These are phyloP conservation scores for Trichosanthes cucumerina DNA, from an alignment of 306 rosid genomes.

Conservation along the genomic window DNA sequence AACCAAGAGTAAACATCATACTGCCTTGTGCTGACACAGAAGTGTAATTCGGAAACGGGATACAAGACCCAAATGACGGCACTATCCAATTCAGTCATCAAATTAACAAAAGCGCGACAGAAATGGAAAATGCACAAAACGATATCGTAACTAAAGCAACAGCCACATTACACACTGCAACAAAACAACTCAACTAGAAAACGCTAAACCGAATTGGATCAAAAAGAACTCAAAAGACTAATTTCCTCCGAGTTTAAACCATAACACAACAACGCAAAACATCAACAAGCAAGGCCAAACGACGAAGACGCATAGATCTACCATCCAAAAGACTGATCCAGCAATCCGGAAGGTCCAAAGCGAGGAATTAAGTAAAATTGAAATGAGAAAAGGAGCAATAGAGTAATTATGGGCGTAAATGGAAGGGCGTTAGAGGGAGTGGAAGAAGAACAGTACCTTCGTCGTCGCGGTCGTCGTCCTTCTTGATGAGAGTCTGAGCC, in stretches of 20 bases:
- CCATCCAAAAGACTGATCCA: constrained; percentile 20
- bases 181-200: constrained; percentile 5
- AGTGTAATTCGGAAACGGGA: constrained; percentile 5
- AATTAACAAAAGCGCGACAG: constrained; percentile 12
- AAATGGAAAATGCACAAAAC: constrained; percentile 10
- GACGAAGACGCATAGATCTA: constrained; percentile 44
- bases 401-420: not conserved
- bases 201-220: constrained; percentile 8
- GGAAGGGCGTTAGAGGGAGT: not conserved
- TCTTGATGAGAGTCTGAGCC: constrained; percentile 18
- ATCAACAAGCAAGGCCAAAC: not conserved
- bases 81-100: constrained; percentile 4
- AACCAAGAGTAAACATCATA: constrained; percentile 14
- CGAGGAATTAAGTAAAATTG: constrained; percentile 5
- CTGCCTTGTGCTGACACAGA: constrained; percentile 2
- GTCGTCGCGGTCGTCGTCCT: constrained; percentile 30
- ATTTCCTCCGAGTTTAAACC: constrained; percentile 18
- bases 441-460: constrained; percentile 47
- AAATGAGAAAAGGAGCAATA: not conserved
- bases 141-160: constrained; percentile 20
- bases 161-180: not conserved
- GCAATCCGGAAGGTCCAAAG: constrained; percentile 5
- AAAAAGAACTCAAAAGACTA: constrained; percentile 15
- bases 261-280: constrained; percentile 10
- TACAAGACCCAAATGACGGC: constrained; percentile 22